Evolutionary conservation across 192 early-diverging fungal species (phyloP).

Genomic region (Hyaloraphidium curvatum): DNA sequence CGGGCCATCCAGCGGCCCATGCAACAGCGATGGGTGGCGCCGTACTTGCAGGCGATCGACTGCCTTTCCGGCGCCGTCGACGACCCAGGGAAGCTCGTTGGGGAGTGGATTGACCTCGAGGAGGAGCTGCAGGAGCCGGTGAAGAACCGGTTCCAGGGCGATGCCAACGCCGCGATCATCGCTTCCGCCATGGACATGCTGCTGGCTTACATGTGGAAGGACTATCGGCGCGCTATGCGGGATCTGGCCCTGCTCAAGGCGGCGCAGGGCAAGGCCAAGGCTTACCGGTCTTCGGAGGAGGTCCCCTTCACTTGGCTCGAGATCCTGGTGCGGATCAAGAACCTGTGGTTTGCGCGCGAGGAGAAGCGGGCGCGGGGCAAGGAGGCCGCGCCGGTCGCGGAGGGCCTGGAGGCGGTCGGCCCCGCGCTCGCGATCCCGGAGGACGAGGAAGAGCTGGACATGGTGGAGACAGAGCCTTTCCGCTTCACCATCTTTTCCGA

Average conservation of each 20-base stretch:
- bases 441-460: no score
- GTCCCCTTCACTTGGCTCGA: not conserved
- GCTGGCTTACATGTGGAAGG: not conserved
- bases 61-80: not conserved
- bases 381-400: not conserved
- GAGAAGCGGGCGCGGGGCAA: not conserved
- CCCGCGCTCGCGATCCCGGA: not conserved
- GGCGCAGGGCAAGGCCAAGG: not conserved
- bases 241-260: not conserved
- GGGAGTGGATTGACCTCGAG: conserved; percentile 1
- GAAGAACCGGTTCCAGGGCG: not conserved
- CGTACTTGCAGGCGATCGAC: not conserved
- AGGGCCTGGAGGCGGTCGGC: not conserved
- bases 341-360: not conserved
- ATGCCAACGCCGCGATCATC: not conserved
- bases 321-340: not conserved
- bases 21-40: conserved; percentile 3
- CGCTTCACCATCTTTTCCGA: not conserved
- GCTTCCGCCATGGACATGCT: not conserved
- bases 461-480: no score
- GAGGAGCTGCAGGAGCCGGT: not conserved
- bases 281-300: not conserved
- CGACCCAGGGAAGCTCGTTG: not conserved
- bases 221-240: not conserved
- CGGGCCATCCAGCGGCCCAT: not conserved